Evolutionary conservation across 2,329 filamentous ascomycete species (phyloP).

Genomic region (Hymenotorrendiella dingleyae): DNA sequence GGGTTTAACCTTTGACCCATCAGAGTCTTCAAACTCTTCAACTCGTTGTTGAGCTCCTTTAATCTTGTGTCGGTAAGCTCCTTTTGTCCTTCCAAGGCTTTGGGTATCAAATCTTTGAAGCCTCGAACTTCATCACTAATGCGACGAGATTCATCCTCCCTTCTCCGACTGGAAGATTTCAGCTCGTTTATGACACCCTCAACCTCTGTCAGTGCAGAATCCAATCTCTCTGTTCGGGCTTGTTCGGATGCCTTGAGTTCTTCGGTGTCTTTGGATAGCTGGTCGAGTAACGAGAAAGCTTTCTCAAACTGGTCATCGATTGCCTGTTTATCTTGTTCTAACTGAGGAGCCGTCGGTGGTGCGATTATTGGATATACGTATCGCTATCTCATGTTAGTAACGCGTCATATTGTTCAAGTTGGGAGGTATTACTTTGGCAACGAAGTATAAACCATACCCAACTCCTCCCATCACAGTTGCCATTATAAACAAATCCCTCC

Average conservation of each 20-base stretch:
- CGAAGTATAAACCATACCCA: constrained; percentile 79
- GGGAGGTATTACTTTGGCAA: constrained; percentile 65
- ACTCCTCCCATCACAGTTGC: constrained; percentile 89
- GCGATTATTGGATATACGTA: constrained; percentile 89
- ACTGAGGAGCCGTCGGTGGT: constrained; percentile 85
- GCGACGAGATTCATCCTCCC: constrained; percentile 82
- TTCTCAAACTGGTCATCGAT: constrained; percentile 93
- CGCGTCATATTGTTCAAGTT: not conserved
- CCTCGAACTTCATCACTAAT: constrained; percentile 80
- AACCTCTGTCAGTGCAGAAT: constrained; percentile 74
- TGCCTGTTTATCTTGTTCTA: constrained; percentile 88
- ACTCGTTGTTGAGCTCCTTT: constrained; percentile 77
- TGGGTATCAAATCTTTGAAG: constrained; percentile 80
- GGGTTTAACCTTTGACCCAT: constrained; percentile 58
- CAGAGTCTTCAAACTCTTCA: constrained; percentile 88
- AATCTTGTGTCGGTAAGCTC: constrained; percentile 74
- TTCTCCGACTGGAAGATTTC: constrained; percentile 71
- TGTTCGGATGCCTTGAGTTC: constrained; percentile 82
- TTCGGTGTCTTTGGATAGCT: constrained; percentile 84
- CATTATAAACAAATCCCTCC: constrained; percentile 99
- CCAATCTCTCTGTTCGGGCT: constrained; percentile 74
- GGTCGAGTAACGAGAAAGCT: constrained; percentile 85
- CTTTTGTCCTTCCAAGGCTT: constrained; percentile 82
- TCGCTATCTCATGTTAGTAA: constrained; percentile 48
- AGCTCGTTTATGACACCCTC: constrained; percentile 77